A percentile compares a stretch with the other conserved stretches of the same genome.
Evolutionary conservation across 2,329 filamentous ascomycete genomes (phyloP).

Genomic region (Cryphonectria nitschkei): DNA sequence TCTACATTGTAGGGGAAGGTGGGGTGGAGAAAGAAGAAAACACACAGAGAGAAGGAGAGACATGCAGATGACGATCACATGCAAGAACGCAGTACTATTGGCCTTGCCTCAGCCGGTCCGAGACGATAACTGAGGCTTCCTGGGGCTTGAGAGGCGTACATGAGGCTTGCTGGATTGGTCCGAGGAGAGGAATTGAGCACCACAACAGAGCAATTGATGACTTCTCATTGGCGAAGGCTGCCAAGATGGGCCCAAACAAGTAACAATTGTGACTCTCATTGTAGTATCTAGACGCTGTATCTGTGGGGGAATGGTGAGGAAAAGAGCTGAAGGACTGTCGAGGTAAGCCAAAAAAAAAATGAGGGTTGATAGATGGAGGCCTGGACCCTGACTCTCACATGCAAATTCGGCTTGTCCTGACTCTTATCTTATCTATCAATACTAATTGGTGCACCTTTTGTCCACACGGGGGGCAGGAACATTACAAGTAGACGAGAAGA

Average conservation of each 20-base stretch:
- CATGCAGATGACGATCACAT: constrained; percentile 3
- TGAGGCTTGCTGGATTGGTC: not conserved
- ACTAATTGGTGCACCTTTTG: not conserved
- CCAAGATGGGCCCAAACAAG: not conserved
- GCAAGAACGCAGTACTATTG: not conserved
- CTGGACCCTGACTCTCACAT: constrained; percentile 10
- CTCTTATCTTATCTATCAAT: constrained; percentile 1
- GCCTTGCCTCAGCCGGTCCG: not conserved
- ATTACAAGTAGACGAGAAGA: no score
- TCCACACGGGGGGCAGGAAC: no score
- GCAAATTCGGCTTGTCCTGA: not conserved
- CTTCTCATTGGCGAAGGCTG: no score
- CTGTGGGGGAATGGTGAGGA: no score
- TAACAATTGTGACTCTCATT: not conserved
- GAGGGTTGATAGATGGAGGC: not conserved
- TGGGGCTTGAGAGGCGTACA: not conserved
- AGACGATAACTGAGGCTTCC: not conserved
- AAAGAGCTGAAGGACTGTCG: not conserved
- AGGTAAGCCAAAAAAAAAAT: not conserved
- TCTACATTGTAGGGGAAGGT: not conserved
- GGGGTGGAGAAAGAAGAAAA: not conserved
- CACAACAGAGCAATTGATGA: not conserved
- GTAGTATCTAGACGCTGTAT: not conserved
- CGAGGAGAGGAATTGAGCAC: not conserved
- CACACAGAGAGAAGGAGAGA: not conserved